Base-by-base conservation (phyloP, 768 basidiomycete species). In the Boletus pseudopeckii region DNA sequence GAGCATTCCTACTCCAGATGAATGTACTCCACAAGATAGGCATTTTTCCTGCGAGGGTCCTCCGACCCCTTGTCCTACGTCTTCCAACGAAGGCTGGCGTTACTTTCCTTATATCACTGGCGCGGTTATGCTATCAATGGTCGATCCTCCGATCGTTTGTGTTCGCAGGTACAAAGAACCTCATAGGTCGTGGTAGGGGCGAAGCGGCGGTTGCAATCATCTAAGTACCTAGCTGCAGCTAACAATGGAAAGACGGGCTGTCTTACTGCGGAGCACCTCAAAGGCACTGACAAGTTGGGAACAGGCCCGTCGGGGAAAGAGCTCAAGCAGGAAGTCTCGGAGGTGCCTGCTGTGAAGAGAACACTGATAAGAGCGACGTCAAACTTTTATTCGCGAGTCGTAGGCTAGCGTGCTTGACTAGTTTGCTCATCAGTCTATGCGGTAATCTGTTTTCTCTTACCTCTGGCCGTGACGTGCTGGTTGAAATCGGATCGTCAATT, bases 131-230 rank as follows among this genome's bases (percentile, higher is more conserved):
- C n/a, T n/a, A n/a, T n/a, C n/a, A n/a, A n/a, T n/a, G n/a, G n/a
- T n/a, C n/a, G n/a, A n/a, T n/a, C n/a, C n/a, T n/a, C n/a, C n/a
- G n/a, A n/a, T n/a, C n/a, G n/a, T n/a, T n/a, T n/a, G n/a, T n/a
- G n/a, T n/a, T n/a, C n/a, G n/a, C n/a, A n/a, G n/a, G n/a, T n/a
- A n/a, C n/a, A n/a, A 84, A 86, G 56, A 89, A 79, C 64, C 79
- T 88, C 38, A 84, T 88, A 74, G 82, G 84, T 8, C 79, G 82
- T 54, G 88, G 88, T 11, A 67, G 70, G 34, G 86, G 88, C 56
- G 77, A 75, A 18, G 71, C 77, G 18, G 88, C 86, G 0, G 82
- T 88, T 5, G 77, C 79, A 18, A 71, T 87, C 46, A 70, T 90
- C 20, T 82, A 85, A 24, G 24, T 48, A 73, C 7, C 6, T 28